phyloP scores from a whole-genome alignment of 129 eudicot genomes.

The Lactuca sativa region DNA sequence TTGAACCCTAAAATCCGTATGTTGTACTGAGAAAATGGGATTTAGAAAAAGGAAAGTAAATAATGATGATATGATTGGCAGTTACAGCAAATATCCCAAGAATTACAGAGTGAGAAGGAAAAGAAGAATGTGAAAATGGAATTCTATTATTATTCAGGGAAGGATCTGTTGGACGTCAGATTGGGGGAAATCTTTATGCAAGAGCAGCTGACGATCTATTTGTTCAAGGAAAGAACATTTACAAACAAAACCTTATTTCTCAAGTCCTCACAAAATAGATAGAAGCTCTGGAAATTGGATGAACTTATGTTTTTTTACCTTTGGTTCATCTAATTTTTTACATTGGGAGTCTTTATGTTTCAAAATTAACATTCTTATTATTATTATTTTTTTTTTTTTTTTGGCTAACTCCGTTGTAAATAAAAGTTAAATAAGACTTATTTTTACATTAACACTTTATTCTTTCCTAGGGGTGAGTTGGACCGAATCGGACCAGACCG shows the following conservation, averaged over 20 bases:
- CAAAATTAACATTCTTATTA: too few relatives aligned
- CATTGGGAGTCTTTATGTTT: too few relatives aligned
- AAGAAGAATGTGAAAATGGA: background rate
- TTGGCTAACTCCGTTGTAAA: too few relatives aligned
- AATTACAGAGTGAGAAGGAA: background rate
- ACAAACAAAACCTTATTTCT: background rate
- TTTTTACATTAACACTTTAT: too few relatives aligned
- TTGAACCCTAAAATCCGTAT: background rate
- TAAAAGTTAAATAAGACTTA: too few relatives aligned
- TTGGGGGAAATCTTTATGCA: background rate
- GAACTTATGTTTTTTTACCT: too few relatives aligned
- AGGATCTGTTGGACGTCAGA: background rate
- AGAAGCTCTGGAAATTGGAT: too few relatives aligned
- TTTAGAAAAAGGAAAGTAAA: background rate
- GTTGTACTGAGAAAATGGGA: background rate
- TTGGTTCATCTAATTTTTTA: too few relatives aligned
- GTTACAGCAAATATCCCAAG: background rate
- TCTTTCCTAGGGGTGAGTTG: too few relatives aligned
- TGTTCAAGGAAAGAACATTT: background rate
- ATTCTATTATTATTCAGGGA: background rate
- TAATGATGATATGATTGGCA: background rate
- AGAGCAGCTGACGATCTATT: background rate
- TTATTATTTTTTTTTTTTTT: too few relatives aligned
- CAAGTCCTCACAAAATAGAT: background rate
- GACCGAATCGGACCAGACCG: too few relatives aligned